Conservation (phyloP, 257 asterid species). For the Ajuga chamaepitys region DNA sequence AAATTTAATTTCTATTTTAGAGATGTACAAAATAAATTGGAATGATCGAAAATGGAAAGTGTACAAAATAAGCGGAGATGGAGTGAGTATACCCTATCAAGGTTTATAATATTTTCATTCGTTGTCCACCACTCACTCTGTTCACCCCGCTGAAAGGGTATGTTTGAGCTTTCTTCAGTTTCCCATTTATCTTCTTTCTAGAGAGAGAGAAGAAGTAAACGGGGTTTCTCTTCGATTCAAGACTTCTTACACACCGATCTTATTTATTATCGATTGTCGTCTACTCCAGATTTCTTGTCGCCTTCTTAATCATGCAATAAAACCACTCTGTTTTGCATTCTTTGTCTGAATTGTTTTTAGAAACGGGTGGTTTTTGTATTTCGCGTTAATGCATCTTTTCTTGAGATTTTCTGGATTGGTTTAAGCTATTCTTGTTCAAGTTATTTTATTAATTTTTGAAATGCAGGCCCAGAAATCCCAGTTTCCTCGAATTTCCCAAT, state of each 20-base stretch:
- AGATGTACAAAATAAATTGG: too few relatives aligned
- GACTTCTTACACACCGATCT: neutral
- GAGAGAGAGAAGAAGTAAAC: slow-evolving; percentile 1
- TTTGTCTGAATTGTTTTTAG: slow-evolving; percentile 1
- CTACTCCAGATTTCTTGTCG: slow-evolving; percentile 15
- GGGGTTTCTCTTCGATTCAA: neutral
- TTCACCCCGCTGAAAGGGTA: slow-evolving; percentile 5
- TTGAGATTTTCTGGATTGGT: slow-evolving; percentile 18
- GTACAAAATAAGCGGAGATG: too few relatives aligned
- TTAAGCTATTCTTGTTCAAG: neutral
- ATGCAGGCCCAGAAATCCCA: slow-evolving; percentile 23
- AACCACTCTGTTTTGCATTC: neutral
- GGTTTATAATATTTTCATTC: neutral
- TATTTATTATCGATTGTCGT: slow-evolving; percentile 18
- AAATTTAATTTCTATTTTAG: too few relatives aligned
- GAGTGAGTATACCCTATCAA: slow-evolving; percentile 3
- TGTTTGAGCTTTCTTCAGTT: slow-evolving; percentile 10
- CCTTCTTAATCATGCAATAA: slow-evolving; percentile 1
- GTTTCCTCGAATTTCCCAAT: slow-evolving; percentile 20
- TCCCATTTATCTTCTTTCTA: slow-evolving; percentile 14
- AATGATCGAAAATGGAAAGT: too few relatives aligned
- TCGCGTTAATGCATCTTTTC: slow-evolving; percentile 11
- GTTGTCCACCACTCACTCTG: slow-evolving; percentile 27
- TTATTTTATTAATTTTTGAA: slow-evolving; percentile 13
- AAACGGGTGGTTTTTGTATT: neutral